Evolutionary conservation across 2,329 filamentous ascomycete genomes (phyloP).

Genomic region (Trichoderma guizhouense): DNA sequence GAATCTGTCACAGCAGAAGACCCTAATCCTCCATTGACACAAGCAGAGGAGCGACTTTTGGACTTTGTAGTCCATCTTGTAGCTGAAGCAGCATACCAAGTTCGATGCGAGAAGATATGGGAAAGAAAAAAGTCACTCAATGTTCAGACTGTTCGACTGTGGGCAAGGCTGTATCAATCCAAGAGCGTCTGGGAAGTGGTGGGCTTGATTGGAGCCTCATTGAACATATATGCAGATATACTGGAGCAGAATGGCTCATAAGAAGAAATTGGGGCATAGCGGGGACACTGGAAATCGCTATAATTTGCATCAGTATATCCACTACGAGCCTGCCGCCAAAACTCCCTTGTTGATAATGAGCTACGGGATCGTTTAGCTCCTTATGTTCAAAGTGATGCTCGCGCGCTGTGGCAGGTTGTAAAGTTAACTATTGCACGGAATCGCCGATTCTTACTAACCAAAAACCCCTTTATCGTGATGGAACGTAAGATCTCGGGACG

Average conservation of each 20-base stretch:
- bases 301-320: neutral
- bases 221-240: neutral
- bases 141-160: neutral
- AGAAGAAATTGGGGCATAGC: neutral
- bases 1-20: neutral
- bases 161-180: neutral
- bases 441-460: neutral
- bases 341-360: neutral
- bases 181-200: neutral
- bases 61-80: neutral
- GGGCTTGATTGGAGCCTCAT: neutral
- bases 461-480: neutral
- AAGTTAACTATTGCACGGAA: neutral
- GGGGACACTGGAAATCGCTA: neutral
- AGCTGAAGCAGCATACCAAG: neutral
- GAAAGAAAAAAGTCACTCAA: neutral
- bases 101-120: neutral
- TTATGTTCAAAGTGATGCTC: neutral
- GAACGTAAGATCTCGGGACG: neutral
- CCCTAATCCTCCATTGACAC: neutral
- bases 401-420: neutral
- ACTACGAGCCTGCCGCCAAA: neutral
- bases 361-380: neutral
- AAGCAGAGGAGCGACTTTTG: neutral
- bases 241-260: neutral